Percentiles rank a stretch among this genome's conserved stretches.
phyloP scores from a whole-genome alignment of 2,329 filamentous ascomycete species.

The Diaporthe sp. region DNA sequence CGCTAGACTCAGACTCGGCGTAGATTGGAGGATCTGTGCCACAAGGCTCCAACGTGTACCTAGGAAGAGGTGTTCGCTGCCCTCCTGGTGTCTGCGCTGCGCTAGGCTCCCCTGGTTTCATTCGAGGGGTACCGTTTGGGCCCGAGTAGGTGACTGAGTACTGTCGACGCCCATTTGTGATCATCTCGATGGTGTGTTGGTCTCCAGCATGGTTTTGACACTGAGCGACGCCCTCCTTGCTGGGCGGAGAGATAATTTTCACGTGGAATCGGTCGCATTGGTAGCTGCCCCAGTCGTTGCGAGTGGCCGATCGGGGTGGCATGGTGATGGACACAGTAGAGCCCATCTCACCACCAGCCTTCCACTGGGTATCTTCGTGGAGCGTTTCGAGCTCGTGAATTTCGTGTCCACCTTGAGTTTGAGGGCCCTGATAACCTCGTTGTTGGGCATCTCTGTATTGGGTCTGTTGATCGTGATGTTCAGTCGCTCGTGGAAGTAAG shows the following conservation, averaged over 20 bases:
- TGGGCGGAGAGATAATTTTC: not conserved
- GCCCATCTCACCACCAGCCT: not conserved
- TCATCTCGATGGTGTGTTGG: not conserved
- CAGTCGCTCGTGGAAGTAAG: not conserved
- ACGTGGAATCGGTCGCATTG: not conserved
- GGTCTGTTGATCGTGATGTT: no score
- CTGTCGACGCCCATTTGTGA: not conserved
- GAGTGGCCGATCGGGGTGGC: not conserved
- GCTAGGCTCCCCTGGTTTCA: not conserved
- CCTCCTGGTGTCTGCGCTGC: not conserved
- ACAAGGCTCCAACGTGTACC: not conserved
- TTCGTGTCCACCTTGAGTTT: no score
- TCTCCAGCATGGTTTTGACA: not conserved
- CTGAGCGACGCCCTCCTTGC: not conserved
- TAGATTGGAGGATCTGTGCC: not conserved
- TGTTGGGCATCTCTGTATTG: not conserved
- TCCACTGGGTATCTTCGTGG: not conserved
- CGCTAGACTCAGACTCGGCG: not conserved
- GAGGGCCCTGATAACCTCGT: not conserved
- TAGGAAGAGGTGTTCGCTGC: not conserved
- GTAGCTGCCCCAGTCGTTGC: not conserved
- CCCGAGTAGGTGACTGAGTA: not conserved
- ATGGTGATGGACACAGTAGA: no score
- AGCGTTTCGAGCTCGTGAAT: not conserved
- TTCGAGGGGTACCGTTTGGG: not conserved